Percentiles rank a stretch among this genome's conserved stretches.
These are phyloP conservation scores for Pseudogymnoascus sp. DNA, from an alignment of 2,329 filamentous ascomycete genomes.

Conservation along the genomic window DNA sequence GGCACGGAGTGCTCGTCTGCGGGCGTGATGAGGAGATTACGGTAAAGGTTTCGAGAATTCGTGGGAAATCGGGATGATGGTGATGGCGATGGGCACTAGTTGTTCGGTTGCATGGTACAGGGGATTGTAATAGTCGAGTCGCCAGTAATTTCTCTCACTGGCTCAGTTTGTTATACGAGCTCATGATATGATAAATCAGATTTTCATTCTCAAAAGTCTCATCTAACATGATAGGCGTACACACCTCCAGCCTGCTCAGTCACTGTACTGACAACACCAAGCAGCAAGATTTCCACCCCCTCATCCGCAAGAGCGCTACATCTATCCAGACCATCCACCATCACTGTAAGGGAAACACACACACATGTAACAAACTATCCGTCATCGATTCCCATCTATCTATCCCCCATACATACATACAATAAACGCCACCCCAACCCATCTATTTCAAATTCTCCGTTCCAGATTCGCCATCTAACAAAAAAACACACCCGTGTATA, in stretches of 20 bases:
- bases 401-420: background rate
- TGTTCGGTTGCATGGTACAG: too few species aligned
- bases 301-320: background rate
- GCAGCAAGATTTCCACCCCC: background rate
- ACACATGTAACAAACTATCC: background rate
- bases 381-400: background rate
- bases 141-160: too few species aligned
- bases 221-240: background rate
- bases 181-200: too few species aligned
- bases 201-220: background rate
- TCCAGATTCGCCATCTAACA: background rate
- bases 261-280: background rate
- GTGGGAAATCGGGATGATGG: too few species aligned
- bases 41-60: too few species aligned
- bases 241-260: background rate
- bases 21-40: too few species aligned
- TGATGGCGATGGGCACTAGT: too few species aligned
- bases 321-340: background rate
- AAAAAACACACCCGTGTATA: background rate
- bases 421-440: background rate
- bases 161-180: too few species aligned
- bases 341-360: background rate
- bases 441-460: background rate
- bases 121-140: too few species aligned
- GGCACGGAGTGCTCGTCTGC: too few species aligned